A percentile compares a stretch with the other conserved stretches of the same genome.
Conservation (phyloP, 2,329 filamentous ascomycete genomes). For the Dactylella cylindrospora region DNA sequence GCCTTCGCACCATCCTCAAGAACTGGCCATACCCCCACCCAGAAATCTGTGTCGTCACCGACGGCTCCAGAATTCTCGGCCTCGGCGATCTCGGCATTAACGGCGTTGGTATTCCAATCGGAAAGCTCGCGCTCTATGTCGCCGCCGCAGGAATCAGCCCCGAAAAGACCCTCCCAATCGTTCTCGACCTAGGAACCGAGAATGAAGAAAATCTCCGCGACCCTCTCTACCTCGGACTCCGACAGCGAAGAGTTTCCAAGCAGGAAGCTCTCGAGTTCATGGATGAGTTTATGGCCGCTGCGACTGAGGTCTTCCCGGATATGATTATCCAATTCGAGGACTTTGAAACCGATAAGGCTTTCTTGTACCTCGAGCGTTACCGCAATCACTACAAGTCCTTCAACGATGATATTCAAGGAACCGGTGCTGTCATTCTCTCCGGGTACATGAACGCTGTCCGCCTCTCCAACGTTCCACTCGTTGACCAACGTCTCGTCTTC, state of each 20-base stretch:
- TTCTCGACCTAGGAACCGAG: conserved; percentile 65
- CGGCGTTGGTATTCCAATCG: conserved; percentile 96
- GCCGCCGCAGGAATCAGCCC: conserved; percentile 93
- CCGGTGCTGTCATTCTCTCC: conserved; percentile 88
- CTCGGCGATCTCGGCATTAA: conserved; percentile 95
- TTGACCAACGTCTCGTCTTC: conserved; percentile 93
- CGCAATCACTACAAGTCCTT: conserved; percentile 88
- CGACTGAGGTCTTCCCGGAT: conserved; percentile 72
- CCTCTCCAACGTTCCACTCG: conserved; percentile 78
- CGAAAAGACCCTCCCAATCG: conserved; percentile 73
- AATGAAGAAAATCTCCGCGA: conserved; percentile 68
- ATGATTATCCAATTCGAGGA: conserved; percentile 86
- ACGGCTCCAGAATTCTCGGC: conserved; percentile 88
- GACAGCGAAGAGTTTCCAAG: conserved; percentile 74
- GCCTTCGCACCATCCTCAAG: conserved; percentile 79
- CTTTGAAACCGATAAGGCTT: conserved; percentile 80
- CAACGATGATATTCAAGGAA: conserved; percentile 98
- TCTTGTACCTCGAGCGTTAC: conserved; percentile 88
- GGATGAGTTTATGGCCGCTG: conserved; percentile 94
- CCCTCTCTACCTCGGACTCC: conserved; percentile 84
- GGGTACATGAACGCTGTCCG: conserved; percentile 71
- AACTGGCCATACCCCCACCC: conserved; percentile 91
- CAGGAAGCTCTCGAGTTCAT: conserved; percentile 86
- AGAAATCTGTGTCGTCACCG: conserved; percentile 97
- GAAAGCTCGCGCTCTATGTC: conserved; percentile 93